These are phyloP conservation scores for Phaeosphaeria sp. DNA, from an alignment of 2,329 filamentous ascomycete species.

Conservation along the genomic window DNA sequence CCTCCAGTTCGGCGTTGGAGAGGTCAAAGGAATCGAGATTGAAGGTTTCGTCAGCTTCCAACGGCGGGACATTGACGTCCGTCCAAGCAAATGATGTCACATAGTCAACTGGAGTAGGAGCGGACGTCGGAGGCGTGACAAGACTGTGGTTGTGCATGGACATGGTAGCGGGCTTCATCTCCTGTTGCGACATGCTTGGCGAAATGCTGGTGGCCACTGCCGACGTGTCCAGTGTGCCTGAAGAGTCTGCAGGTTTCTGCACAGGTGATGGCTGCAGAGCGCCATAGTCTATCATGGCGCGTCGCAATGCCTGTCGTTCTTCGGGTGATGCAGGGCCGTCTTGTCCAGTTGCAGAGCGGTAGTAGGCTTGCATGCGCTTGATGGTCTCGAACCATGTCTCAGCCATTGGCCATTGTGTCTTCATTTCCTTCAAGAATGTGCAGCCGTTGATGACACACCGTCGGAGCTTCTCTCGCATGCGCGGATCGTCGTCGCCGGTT, in stretches of 20 bases:
- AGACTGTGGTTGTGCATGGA: slow-evolving; percentile 15
- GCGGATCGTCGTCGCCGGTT: slow-evolving; percentile 42
- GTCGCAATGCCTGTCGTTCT: slow-evolving; percentile 45
- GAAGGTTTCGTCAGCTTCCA: slow-evolving; percentile 43
- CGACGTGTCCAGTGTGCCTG: slow-evolving; percentile 17
- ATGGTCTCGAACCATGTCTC: slow-evolving; percentile 52
- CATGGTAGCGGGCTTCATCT: slow-evolving; percentile 2
- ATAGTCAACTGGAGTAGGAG: slow-evolving; percentile 34
- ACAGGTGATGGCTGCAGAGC: slow-evolving; percentile 49
- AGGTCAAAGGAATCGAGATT: slow-evolving; percentile 42
- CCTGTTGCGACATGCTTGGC: slow-evolving; percentile 6
- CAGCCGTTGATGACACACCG: slow-evolving; percentile 46
- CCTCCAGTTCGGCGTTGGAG: slow-evolving; percentile 44
- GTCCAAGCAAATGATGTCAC: slow-evolving; percentile 27
- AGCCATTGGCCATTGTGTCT: slow-evolving; percentile 51
- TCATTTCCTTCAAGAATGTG: slow-evolving; percentile 50
- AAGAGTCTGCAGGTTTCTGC: slow-evolving; percentile 38
- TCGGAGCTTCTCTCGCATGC: slow-evolving; percentile 39
- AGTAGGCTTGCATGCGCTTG: slow-evolving; percentile 52
- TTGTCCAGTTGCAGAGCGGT: slow-evolving; percentile 44
- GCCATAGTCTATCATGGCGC: slow-evolving; percentile 51
- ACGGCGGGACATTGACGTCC: slow-evolving; percentile 29
- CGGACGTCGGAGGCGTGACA: slow-evolving; percentile 27
- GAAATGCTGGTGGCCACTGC: slow-evolving; percentile 16
- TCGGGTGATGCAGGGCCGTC: slow-evolving; percentile 44